Percentiles rank a stretch among this genome's conserved stretches.
These are phyloP conservation scores for Saccharum spontaneum DNA, from an alignment of 176 grass and related monocot species.

Conservation along the genomic window DNA sequence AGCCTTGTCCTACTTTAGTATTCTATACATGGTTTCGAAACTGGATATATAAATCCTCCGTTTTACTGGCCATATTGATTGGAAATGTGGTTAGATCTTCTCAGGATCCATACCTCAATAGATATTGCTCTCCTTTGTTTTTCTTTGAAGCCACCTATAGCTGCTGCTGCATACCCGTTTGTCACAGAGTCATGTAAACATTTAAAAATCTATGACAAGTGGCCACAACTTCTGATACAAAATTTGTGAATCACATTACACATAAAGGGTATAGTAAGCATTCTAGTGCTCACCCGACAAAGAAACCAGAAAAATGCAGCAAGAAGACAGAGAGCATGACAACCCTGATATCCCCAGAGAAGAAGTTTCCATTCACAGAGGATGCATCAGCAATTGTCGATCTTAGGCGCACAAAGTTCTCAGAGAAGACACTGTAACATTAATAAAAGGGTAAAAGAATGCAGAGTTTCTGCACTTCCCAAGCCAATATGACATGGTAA, in stretches of 20 bases:
- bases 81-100: slow-evolving; percentile 3
- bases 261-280: neutral
- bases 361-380: slow-evolving; percentile 23
- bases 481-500: slow-evolving; percentile 2
- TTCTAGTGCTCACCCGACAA: slow-evolving; percentile 56
- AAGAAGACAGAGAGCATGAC: slow-evolving; percentile 62
- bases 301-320: slow-evolving; percentile 75
- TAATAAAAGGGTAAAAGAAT: neutral
- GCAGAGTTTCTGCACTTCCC: slow-evolving; percentile 6
- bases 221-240: neutral
- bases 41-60: neutral
- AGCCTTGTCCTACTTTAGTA: neutral
- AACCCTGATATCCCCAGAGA: slow-evolving; percentile 41
- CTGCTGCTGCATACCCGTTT: slow-evolving; percentile 59
- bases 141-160: slow-evolving; percentile 69
- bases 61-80: neutral
- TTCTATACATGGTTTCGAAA: neutral
- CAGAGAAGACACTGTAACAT: slow-evolving; percentile 71
- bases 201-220: slow-evolving; percentile 11
- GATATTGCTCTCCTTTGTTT: slow-evolving; percentile 77
- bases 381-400: slow-evolving; percentile 48
- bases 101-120: slow-evolving; percentile 61
- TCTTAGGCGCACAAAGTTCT: slow-evolving; percentile 68
- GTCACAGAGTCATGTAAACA: slow-evolving; percentile 8
- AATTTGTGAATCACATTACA: neutral